A percentile compares a stretch with the other conserved stretches of the same genome.
These are phyloP conservation scores for Chaetomium strumarium DNA, from an alignment of 2,329 filamentous ascomycete genomes.

Conservation along the genomic window DNA sequence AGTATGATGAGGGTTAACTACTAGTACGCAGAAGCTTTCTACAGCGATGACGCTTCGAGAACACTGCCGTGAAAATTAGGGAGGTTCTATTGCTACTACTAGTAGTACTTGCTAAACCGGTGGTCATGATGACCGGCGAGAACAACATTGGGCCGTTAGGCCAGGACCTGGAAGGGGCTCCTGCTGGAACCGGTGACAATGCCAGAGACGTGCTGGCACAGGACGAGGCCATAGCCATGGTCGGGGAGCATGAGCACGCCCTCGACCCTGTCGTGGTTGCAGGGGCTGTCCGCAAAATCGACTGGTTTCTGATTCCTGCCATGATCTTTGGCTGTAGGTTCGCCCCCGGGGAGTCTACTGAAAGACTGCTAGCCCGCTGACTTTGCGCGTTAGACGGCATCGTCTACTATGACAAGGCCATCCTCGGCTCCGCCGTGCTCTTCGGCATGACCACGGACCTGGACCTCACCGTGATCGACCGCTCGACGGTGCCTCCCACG, in stretches of 20 bases:
- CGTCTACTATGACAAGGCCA: constrained; percentile 70
- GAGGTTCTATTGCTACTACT: neutral
- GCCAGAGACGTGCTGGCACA: constrained; percentile 20
- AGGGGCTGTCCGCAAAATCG: constrained; percentile 50
- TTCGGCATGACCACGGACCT: constrained; percentile 73
- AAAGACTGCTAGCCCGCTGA: neutral
- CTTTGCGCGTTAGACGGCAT: constrained; percentile 47
- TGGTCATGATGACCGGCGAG: constrained; percentile 1
- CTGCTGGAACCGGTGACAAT: neutral
- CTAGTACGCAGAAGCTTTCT: neutral
- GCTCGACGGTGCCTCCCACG: constrained; percentile 42
- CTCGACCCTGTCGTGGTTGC: constrained; percentile 45
- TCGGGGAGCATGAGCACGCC: constrained; percentile 48
- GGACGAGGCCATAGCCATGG: constrained; percentile 53
- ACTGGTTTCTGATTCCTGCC: constrained; percentile 50
- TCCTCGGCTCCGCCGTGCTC: constrained; percentile 64
- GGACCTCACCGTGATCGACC: constrained; percentile 46
- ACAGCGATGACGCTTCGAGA: neutral
- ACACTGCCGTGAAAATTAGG: neutral
- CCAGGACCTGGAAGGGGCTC: constrained; percentile 2
- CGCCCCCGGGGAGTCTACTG: neutral
- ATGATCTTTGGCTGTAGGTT: constrained; percentile 45
- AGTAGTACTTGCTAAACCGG: neutral
- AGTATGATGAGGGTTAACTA: neutral
- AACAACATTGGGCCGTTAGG: neutral